Evolutionary conservation across 129 eudicot species (phyloP).

Genomic region (Artemisia tridentata): DNA sequence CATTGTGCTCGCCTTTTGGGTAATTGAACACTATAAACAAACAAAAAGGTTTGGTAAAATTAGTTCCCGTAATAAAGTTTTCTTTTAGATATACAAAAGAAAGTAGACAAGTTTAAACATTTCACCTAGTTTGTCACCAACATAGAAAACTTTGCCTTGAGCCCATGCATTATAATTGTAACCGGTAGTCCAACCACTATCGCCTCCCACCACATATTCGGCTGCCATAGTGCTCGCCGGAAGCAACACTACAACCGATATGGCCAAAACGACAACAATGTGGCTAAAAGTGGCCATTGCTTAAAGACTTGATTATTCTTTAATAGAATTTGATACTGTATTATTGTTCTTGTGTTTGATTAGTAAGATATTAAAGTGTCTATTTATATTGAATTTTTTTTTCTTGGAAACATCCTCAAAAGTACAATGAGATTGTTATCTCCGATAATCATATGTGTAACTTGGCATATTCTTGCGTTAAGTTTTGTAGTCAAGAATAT

Average conservation of each 20-base stretch:
- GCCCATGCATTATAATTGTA: conserved; percentile 38
- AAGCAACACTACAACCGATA: conserved; percentile 19
- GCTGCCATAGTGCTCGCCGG: conserved; percentile 31
- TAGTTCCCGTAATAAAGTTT: no score
- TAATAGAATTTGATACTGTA: not conserved
- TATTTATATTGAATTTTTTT: conserved; percentile 22
- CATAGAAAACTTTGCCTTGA: conserved; percentile 30
- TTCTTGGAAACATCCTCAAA: conserved; percentile 25
- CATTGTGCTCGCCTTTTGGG: conserved; percentile 30
- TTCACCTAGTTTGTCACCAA: conserved; percentile 45
- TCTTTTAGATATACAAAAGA: no score
- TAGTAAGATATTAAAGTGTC: conserved; percentile 3
- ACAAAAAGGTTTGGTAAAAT: not conserved
- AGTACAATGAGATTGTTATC: conserved; percentile 22
- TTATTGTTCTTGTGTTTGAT: conserved; percentile 1
- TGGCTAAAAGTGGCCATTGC: conserved; percentile 28
- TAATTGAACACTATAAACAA: conserved; percentile 40
- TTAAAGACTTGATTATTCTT: not conserved
- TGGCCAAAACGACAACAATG: conserved; percentile 20
- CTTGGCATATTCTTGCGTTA: conserved; percentile 5
- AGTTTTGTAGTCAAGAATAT: conserved; percentile 12
- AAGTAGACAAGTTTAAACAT: not conserved
- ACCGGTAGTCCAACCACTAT: conserved; percentile 32
- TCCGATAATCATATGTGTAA: conserved; percentile 11
- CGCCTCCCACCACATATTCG: conserved; percentile 37